Evolutionary conservation across 2,329 filamentous ascomycete genomes (phyloP).

Genomic region (Aureobasidium sp.): DNA sequence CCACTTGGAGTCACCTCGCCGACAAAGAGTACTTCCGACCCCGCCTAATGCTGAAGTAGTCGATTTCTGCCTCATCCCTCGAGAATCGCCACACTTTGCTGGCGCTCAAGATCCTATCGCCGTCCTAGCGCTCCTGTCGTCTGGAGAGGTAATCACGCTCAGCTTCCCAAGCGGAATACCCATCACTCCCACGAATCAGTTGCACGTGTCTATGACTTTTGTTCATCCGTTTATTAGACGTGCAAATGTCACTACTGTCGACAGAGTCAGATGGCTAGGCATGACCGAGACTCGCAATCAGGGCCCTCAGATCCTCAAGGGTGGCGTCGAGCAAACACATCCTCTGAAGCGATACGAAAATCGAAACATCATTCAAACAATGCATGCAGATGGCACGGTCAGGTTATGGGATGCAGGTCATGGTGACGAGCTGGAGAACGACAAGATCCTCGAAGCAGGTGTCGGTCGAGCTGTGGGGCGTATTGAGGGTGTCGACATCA

Average conservation of each 20-base stretch:
- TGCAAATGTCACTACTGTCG: constrained; percentile 63
- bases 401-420: constrained; percentile 89
- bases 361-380: constrained; percentile 76
- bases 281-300: constrained; percentile 78
- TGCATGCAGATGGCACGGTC: constrained; percentile 87
- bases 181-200: constrained; percentile 85
- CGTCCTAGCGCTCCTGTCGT: constrained; percentile 69
- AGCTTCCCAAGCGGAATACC: constrained; percentile 89
- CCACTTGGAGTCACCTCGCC: constrained; percentile 72
- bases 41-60: constrained; percentile 70
- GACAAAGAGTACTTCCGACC: constrained; percentile 62
- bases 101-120: constrained; percentile 89
- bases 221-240: constrained; percentile 83
- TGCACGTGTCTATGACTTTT: constrained; percentile 80
- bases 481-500: constrained; percentile 69
- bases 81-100: constrained; percentile 74
- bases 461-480: constrained; percentile 73
- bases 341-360: constrained; percentile 71
- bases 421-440: constrained; percentile 88
- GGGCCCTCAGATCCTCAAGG: constrained; percentile 70
- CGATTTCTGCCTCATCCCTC: constrained; percentile 78
- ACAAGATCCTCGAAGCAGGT: constrained; percentile 73
- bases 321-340: constrained; percentile 66
- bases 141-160: constrained; percentile 81
- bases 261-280: constrained; percentile 77